Conservation (phyloP, 805 yeast genomes). For the Candida taoyuanica region DNA sequence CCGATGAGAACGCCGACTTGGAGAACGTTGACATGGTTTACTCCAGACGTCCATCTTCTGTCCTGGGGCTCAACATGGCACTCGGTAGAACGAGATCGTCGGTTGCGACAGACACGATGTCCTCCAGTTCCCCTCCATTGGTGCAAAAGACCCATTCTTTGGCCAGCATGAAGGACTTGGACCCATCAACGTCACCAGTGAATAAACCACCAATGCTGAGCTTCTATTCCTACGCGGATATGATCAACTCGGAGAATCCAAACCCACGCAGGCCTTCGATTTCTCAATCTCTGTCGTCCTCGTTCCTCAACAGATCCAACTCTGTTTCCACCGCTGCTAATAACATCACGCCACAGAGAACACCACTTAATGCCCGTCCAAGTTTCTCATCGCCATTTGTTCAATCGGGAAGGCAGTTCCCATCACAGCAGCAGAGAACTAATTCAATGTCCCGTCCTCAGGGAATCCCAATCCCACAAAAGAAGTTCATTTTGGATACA, state of each 20-base stretch:
- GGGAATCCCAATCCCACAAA: constrained; percentile 6
- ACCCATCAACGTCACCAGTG: constrained; percentile 16
- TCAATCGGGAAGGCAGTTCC: constrained; percentile 4
- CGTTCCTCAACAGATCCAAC: constrained; percentile 24
- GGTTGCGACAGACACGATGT: constrained; percentile 8
- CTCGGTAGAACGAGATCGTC: constrained; percentile 34
- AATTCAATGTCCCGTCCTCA: constrained; percentile 9
- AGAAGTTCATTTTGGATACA: constrained; percentile 18
- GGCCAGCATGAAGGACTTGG: constrained; percentile 22
- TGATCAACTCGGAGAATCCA: constrained; percentile 62
- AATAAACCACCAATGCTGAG: constrained; percentile 28
- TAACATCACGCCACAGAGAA: constrained; percentile 24
- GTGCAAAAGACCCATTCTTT: constrained; percentile 23
- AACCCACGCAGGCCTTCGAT: constrained; percentile 57
- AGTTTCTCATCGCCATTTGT: constrained; percentile 34
- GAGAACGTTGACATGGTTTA: constrained; percentile 70
- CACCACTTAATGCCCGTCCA: constrained; percentile 13
- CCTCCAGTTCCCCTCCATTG: constrained; percentile 13
- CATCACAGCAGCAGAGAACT: constrained; percentile 18
- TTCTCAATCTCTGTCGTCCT: constrained; percentile 36
- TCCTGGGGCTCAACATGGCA: constrained; percentile 39
- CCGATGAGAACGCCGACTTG: constrained; percentile 52
- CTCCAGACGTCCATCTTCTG: constrained; percentile 54
- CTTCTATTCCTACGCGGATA: constrained; percentile 77
- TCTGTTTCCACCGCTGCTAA: constrained; percentile 17